Percentiles rank a stretch among this genome's conserved stretches.
These are phyloP conservation scores for Penicillium mononematosum DNA, from an alignment of 495 filamentous ascomycete species.

Conservation along the genomic window DNA sequence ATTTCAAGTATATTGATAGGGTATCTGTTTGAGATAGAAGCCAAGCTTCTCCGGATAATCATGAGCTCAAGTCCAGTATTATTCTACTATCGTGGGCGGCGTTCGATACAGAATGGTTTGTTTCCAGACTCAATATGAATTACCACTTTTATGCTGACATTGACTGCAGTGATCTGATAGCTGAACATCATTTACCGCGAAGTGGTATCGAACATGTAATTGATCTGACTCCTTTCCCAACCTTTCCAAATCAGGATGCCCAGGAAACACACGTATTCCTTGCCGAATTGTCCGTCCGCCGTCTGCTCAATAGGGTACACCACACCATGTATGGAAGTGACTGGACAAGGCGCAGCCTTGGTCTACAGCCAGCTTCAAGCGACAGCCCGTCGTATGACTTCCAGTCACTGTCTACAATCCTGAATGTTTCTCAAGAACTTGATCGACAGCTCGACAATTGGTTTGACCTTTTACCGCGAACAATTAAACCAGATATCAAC, in stretches of 20 bases:
- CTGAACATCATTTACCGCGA: conserved; percentile 13
- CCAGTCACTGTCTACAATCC: conserved; percentile 4
- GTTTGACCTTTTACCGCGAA: conserved; percentile 5
- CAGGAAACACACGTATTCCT: conserved; percentile 9
- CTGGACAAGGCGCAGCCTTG: conserved; percentile 8
- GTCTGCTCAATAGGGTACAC: conserved; percentile 11
- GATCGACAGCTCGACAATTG: conserved; percentile 7
- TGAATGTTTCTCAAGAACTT: conserved; percentile 11
- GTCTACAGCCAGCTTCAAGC: conserved; percentile 7
- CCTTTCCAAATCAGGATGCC: background rate
- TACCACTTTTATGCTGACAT: background rate
- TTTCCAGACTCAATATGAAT: background rate
- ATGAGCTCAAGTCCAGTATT: conserved; percentile 6
- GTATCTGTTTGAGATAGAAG: background rate
- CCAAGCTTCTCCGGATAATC: conserved; percentile 7
- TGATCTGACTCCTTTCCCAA: conserved; percentile 7
- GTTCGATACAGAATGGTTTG: conserved; percentile 6
- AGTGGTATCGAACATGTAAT: conserved; percentile 12
- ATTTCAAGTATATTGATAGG: background rate
- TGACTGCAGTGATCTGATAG: conserved; percentile 7
- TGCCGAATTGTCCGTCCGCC: conserved; percentile 9
- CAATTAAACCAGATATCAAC: conserved; percentile 9
- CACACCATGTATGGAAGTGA: conserved; percentile 10
- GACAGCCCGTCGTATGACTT: conserved; percentile 7
- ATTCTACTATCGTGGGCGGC: conserved; percentile 6